phyloP scores from a whole-genome alignment of 441 rosid species.

The Dalechampia spathulata region DNA sequence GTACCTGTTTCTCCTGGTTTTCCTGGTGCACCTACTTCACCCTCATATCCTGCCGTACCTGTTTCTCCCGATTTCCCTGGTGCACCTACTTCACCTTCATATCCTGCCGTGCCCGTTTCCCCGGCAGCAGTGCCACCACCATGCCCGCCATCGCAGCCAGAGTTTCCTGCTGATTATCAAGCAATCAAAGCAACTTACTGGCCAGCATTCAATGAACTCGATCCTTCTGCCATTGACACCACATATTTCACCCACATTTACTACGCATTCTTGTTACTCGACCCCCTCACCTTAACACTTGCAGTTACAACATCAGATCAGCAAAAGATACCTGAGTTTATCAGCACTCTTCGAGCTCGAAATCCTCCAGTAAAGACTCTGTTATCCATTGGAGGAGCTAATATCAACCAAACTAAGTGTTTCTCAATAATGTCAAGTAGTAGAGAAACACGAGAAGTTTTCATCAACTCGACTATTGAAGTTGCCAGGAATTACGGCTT shows the following conservation, averaged over 20 bases:
- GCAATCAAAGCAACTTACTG: slow-evolving; percentile 43
- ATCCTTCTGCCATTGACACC: slow-evolving; percentile 27
- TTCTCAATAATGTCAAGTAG: slow-evolving; percentile 26
- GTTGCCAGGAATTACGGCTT: slow-evolving; percentile 33
- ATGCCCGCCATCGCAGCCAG: background rate
- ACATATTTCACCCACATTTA: slow-evolving; percentile 43
- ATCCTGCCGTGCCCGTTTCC: background rate
- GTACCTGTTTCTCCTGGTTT: background rate
- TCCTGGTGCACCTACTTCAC: background rate
- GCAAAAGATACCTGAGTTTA: slow-evolving; percentile 22
- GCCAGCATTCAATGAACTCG: slow-evolving; percentile 29
- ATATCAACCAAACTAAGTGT: slow-evolving; percentile 11
- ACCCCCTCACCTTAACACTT: slow-evolving; percentile 27
- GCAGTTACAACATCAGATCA: slow-evolving; percentile 25
- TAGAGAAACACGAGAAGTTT: slow-evolving; percentile 21
- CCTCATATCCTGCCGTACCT: background rate
- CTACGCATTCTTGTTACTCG: slow-evolving; percentile 36
- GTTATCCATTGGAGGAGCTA: slow-evolving; percentile 37
- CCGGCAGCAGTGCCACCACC: slow-evolving; percentile 6
- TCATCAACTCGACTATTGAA: slow-evolving; percentile 42
- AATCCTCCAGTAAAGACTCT: slow-evolving; percentile 28
- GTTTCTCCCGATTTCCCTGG: background rate
- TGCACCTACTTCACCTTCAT: background rate
- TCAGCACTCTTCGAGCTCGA: slow-evolving; percentile 12
- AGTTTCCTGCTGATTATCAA: background rate